A percentile compares a stretch with the other conserved stretches of the same genome.
Conservation (phyloP, 2,329 filamentous ascomycete genomes). For the Diaporthe vaccinii region DNA sequence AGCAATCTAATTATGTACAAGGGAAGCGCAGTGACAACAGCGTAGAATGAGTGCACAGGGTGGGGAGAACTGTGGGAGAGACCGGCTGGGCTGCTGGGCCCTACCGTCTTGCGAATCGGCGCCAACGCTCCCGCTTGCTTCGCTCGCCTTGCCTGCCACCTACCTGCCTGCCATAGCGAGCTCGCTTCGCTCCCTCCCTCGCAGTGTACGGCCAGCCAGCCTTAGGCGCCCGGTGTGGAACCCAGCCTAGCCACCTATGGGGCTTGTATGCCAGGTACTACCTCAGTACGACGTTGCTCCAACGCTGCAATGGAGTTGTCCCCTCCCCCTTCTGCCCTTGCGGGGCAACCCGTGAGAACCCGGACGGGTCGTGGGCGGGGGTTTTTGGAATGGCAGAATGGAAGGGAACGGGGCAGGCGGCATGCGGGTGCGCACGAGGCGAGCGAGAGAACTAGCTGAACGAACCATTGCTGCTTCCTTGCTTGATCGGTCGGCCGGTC, state of each 20-base stretch:
- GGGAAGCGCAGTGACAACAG: not conserved
- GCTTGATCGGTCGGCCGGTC: not conserved
- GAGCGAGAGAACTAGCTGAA: not conserved
- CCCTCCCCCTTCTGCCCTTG: not conserved
- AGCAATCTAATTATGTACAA: not conserved
- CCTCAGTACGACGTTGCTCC: not conserved
- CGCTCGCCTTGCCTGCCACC: not conserved
- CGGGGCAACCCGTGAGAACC: slow-evolving; percentile 12
- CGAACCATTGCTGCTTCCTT: not conserved
- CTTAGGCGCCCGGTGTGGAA: not conserved
- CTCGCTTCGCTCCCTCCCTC: not conserved
- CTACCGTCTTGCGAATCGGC: slow-evolving; percentile 16
- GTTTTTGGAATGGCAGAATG: not conserved
- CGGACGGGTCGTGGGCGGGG: not conserved
- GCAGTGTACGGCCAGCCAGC: not conserved
- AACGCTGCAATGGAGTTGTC: not conserved
- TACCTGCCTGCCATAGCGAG: not conserved
- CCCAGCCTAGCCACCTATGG: not conserved
- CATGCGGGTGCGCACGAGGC: not conserved
- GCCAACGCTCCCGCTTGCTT: not conserved
- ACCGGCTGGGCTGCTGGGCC: too few species aligned
- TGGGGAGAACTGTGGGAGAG: not conserved
- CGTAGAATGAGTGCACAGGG: not conserved
- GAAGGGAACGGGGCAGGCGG: not conserved
- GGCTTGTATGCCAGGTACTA: slow-evolving; percentile 22